phyloP scores from a whole-genome alignment of 164 flowering plant species.

The Tetrastigma voinierianum region DNA sequence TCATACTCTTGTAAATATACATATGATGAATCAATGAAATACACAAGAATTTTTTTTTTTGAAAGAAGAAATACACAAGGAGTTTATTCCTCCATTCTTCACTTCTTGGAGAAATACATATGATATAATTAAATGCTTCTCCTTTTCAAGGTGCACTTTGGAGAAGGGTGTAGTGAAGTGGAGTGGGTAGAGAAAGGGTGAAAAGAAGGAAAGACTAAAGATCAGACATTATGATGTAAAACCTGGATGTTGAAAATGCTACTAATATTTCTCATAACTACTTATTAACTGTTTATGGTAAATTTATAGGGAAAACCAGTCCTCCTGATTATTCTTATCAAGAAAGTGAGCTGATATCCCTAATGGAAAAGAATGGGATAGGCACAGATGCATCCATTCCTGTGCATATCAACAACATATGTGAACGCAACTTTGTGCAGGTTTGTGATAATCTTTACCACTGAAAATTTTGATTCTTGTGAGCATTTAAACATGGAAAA shows the following conservation, averaged over 20 bases:
- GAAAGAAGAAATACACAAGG: too few species aligned
- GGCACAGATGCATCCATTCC: conserved; percentile 99
- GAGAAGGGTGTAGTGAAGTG: too few species aligned
- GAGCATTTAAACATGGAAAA: background rate
- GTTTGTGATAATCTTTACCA: conserved; percentile 26
- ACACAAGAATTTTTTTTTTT: too few species aligned
- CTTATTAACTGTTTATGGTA: background rate
- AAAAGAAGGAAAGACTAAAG: background rate
- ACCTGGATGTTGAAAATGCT: background rate
- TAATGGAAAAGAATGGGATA: conserved; percentile 96
- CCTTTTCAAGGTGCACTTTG: too few species aligned
- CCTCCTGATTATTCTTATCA: conserved; percentile 93
- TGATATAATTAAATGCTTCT: too few species aligned
- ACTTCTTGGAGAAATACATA: too few species aligned
- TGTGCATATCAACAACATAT: conserved; percentile 93
- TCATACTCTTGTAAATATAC: too few species aligned
- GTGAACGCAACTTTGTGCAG: conserved; percentile 97
- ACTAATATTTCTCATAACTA: background rate
- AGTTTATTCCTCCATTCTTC: too few species aligned
- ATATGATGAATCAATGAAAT: too few species aligned
- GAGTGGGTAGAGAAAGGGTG: too few species aligned
- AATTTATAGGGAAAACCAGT: conserved; percentile 55
- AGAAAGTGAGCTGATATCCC: conserved; percentile 95
- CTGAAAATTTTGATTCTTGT: background rate
- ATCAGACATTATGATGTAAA: background rate